phyloP scores from a whole-genome alignment of 257 asterid species.

The Solanum verrucosum region DNA sequence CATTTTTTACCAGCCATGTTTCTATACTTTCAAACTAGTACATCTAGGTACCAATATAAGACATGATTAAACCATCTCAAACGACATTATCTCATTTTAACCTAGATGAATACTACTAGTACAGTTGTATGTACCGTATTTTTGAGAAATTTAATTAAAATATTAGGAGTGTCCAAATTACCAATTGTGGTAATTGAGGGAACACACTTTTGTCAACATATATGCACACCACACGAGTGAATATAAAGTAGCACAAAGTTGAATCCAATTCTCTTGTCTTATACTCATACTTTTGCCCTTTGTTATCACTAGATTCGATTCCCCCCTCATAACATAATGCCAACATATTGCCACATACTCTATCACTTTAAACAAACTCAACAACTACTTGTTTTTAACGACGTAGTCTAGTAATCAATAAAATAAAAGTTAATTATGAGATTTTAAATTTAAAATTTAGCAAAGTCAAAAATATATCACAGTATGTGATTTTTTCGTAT shows the following conservation, averaged over 20 bases:
- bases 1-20: not conserved
- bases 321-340: not conserved
- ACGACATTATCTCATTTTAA: not conserved
- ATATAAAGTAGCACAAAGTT: not conserved
- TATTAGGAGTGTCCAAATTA: not conserved
- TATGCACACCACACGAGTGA: constrained; percentile 31
- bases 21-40: not conserved
- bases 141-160: not conserved
- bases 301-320: not conserved
- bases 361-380: not conserved
- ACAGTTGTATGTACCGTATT: not conserved
- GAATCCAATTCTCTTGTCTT: constrained; percentile 38
- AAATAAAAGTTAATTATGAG: rapidly evolving
- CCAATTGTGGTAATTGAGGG: constrained; percentile 21
- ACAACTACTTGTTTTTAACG: not conserved
- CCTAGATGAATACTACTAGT: not conserved
- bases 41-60: not conserved
- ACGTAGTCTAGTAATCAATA: not conserved
- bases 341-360: not conserved
- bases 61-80: not conserved
- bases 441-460: not conserved
- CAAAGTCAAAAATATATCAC: not conserved
- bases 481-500: rapidly evolving
- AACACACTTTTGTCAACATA: constrained; percentile 40
- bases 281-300: not conserved